A percentile compares a stretch with the other conserved stretches of the same genome.
Evolutionary conservation across 495 filamentous ascomycete genomes (phyloP).

Genomic region (Hypoxylon subgilvum): DNA sequence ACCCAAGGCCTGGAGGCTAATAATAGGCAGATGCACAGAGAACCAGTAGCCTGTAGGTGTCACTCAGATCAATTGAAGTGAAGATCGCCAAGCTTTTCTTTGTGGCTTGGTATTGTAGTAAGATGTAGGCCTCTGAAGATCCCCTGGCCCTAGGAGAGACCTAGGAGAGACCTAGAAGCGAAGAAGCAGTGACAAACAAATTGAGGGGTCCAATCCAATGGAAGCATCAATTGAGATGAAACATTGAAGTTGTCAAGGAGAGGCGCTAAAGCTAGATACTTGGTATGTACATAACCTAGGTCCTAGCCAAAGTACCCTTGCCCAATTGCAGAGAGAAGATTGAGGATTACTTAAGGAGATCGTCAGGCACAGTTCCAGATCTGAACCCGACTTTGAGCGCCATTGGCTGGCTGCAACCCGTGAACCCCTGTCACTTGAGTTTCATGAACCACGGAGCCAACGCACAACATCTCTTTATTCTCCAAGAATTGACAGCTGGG

Average conservation of each 20-base stretch:
- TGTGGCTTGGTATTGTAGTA: conserved; percentile 14
- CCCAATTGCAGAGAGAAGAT: conserved; percentile 1
- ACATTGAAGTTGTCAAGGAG: conserved; percentile 9
- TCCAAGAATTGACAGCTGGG: too few relatives aligned
- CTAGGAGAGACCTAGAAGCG: too few relatives aligned
- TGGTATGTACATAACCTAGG: neutral
- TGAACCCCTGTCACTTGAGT: conserved; percentile 16
- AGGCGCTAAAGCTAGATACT: conserved; percentile 19
- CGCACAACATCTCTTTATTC: conserved; percentile 30
- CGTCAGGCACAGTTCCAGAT: conserved; percentile 31
- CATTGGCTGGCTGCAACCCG: conserved; percentile 15
- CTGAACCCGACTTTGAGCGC: neutral
- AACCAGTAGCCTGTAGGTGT: conserved; percentile 24
- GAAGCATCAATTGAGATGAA: too few relatives aligned
- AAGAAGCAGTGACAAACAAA: too few relatives aligned
- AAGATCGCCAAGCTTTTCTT: conserved; percentile 16
- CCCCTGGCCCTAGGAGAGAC: neutral
- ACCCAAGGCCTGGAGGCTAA: conserved; percentile 6
- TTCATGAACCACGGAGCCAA: conserved; percentile 34
- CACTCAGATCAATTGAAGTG: conserved; percentile 6
- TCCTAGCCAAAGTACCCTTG: conserved; percentile 1
- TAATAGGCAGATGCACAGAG: conserved; percentile 17
- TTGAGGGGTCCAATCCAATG: too few relatives aligned
- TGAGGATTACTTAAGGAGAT: conserved; percentile 27
- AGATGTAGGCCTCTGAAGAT: conserved; percentile 4